phyloP scores from a whole-genome alignment of 352 stramenopile genomes.

The Pythium dissotocum region DNA sequence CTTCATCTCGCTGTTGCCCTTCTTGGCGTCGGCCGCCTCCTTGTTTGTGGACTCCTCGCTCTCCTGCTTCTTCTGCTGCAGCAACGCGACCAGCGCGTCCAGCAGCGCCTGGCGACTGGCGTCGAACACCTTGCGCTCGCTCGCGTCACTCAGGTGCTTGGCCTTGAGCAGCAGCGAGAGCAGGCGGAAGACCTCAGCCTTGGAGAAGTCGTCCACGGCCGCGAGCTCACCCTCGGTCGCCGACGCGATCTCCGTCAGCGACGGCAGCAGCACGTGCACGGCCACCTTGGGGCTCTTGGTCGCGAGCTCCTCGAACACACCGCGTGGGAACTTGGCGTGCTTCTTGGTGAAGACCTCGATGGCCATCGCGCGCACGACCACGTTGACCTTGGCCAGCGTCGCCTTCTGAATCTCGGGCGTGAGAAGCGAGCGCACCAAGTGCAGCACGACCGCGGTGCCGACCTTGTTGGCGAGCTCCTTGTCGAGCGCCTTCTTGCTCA shows the following conservation, averaged over 20 bases:
- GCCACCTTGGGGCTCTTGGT: constrained; percentile 51
- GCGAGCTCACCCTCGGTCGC: constrained; percentile 34
- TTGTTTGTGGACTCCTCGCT: constrained; percentile 32
- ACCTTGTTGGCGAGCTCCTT: constrained; percentile 68
- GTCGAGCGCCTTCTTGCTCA: constrained; percentile 53
- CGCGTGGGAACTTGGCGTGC: constrained; percentile 72
- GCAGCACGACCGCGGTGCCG: constrained; percentile 55
- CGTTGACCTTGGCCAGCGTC: constrained; percentile 27
- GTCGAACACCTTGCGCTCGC: constrained; percentile 42
- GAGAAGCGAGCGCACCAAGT: constrained; percentile 44
- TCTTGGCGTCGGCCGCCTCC: constrained; percentile 35
- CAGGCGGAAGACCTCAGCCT: constrained; percentile 74
- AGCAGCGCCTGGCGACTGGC: constrained; percentile 37
- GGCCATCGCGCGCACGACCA: constrained; percentile 1
- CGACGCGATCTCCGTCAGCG: constrained; percentile 47
- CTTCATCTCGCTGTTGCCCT: constrained; percentile 40
- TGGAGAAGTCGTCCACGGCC: constrained; percentile 70
- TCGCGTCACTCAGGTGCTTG: constrained; percentile 44
- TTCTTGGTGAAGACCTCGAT: constrained; percentile 81
- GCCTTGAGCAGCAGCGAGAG: constrained; percentile 63
- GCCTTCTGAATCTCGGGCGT: constrained; percentile 4
- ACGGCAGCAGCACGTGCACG: constrained; percentile 54
- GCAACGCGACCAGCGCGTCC: constrained; percentile 44
- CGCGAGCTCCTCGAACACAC: constrained; percentile 69
- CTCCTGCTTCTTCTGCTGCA: constrained; percentile 37